Conservation (phyloP, 164 flowering plant genomes). For the Berberis vulgaris region DNA sequence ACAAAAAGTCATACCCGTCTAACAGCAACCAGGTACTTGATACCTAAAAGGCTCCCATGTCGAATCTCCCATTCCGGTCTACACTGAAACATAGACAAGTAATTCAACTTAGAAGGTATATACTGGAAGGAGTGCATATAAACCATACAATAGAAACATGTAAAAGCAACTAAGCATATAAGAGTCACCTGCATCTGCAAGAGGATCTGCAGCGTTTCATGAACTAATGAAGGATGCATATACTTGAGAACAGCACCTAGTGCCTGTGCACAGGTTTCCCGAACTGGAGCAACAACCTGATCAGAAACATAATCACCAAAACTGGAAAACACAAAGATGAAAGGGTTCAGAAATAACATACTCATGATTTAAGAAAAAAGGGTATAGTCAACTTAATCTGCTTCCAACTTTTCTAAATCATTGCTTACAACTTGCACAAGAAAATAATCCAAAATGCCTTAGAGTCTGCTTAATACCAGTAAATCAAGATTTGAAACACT, state of each 20-base stretch:
- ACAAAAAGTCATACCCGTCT: slow-evolving; percentile 44
- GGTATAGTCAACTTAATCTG: no score
- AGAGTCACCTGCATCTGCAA: slow-evolving; percentile 89
- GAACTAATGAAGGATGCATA: slow-evolving; percentile 75
- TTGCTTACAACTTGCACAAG: no score
- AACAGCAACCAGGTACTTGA: slow-evolving; percentile 94
- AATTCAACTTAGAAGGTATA: not conserved
- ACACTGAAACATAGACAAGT: slow-evolving; percentile 87
- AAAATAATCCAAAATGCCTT: not conserved
- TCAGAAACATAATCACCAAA: slow-evolving; percentile 99
- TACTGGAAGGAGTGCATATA: not conserved
- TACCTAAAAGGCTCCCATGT: slow-evolving; percentile 95
- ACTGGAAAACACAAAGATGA: slow-evolving; percentile 26
- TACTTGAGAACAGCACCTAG: slow-evolving; percentile 89
- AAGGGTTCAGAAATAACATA: not conserved
- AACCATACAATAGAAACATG: not conserved
- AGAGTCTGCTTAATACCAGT: not conserved
- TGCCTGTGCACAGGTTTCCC: slow-evolving; percentile 99
- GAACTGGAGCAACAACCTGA: slow-evolving; percentile 98
- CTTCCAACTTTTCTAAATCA: no score
- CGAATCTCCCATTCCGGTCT: slow-evolving; percentile 99
- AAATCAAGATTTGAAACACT: not conserved
- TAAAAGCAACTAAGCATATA: slow-evolving; percentile 29
- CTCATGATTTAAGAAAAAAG: no score
- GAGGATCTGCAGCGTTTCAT: slow-evolving; percentile 69